Conservation (phyloP, 2,329 filamentous ascomycete species). For the Esteya vermicola region DNA sequence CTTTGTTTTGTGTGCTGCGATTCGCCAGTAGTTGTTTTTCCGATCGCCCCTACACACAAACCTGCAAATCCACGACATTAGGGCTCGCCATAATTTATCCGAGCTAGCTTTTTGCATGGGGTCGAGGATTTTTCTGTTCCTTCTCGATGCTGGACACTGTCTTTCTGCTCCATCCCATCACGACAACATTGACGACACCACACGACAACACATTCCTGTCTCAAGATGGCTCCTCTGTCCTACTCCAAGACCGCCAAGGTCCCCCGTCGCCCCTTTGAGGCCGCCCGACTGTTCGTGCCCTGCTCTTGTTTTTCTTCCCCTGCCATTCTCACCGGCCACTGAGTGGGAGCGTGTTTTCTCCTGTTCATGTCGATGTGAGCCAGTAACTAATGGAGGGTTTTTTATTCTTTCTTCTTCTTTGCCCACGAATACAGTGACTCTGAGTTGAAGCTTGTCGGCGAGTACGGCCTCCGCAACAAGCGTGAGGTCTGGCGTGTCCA, state of each 20-base stretch:
- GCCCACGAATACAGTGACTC: conserved; percentile 58
- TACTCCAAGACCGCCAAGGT: conserved; percentile 99
- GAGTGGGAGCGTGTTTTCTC: conserved; percentile 93
- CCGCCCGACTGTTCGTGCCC: conserved; percentile 98
- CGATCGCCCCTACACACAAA: no score
- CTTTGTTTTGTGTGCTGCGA: no score
- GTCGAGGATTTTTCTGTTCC: conserved; percentile 1
- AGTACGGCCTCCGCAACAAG: conserved; percentile 99
- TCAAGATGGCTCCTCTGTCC: conserved; percentile 37
- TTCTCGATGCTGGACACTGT: no score
- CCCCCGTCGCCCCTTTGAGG: conserved; percentile 90
- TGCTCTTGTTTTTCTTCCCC: conserved; percentile 6
- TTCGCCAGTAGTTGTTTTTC: no score
- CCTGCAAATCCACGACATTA: no score
- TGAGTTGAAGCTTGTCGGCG: conserved; percentile 98
- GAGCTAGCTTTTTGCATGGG: no score
- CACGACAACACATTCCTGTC: conserved; percentile 4
- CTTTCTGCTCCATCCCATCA: background rate
- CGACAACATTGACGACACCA: no score
- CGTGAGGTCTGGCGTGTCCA: conserved; percentile 99
- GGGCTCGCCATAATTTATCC: no score
- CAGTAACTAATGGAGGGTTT: conserved; percentile 17
- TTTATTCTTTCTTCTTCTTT: conserved; percentile 4
- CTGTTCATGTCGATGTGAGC: conserved; percentile 74
- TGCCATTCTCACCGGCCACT: conserved; percentile 47